Conservation (phyloP, 179 eudicot species). For the Drosera spatulata region DNA sequence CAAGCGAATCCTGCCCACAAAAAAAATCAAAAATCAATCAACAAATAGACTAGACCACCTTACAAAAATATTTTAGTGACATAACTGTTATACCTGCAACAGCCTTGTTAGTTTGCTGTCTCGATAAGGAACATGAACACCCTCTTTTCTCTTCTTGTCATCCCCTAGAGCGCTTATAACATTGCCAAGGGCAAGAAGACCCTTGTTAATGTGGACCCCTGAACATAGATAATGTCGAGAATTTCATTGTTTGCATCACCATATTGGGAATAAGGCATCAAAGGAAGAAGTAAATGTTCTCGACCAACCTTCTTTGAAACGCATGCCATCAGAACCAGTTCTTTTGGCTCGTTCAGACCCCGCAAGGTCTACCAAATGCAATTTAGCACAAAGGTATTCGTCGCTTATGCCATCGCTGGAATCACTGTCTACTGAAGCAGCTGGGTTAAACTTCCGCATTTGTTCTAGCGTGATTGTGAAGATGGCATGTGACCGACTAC, state of each 20-base stretch:
- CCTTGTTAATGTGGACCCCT: conserved; percentile 99
- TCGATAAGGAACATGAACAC: conserved; percentile 93
- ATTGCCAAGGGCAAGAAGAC: conserved; percentile 98
- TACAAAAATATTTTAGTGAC: background rate
- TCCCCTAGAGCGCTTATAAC: conserved; percentile 99
- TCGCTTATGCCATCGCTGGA: conserved; percentile 55
- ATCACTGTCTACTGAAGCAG: conserved; percentile 35
- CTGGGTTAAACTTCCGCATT: conserved; percentile 60
- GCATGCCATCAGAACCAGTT: conserved; percentile 99
- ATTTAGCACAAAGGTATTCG: conserved; percentile 94
- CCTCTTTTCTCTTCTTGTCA: conserved; percentile 96
- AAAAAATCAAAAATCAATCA: conserved; percentile 2
- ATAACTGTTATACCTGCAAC: conserved; percentile 59
- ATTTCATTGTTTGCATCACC: background rate
- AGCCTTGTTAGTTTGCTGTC: conserved; percentile 98
- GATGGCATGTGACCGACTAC: conserved; percentile 99
- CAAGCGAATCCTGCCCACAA: conserved; percentile 85
- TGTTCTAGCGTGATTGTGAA: conserved; percentile 99
- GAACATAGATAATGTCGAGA: conserved; percentile 7
- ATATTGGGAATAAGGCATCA: background rate
- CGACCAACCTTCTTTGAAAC: conserved; percentile 86
- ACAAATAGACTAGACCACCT: background rate
- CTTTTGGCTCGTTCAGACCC: conserved; percentile 99
- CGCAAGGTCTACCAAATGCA: conserved; percentile 99
- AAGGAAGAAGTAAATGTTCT: conserved; percentile 1